Base-by-base conservation (phyloP, 805 yeast species). In the Teunomyces pallodes region DNA sequence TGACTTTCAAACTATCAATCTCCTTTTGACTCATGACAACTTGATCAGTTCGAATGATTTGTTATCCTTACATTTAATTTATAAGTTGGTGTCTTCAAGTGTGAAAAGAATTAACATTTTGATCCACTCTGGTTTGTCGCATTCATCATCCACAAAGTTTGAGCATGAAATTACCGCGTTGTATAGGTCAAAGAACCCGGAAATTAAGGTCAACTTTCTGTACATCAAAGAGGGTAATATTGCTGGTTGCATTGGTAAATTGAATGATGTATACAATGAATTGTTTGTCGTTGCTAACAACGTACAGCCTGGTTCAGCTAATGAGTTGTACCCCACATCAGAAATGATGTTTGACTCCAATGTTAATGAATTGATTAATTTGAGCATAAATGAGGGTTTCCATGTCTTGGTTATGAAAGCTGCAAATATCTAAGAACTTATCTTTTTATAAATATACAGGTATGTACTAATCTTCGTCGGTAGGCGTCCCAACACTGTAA, bases 11-110 rank as follows among this genome's bases (percentile, higher is more conserved):
- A 35, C 60, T 1, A 36, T 68, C 9, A 65, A 64, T 52, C 51
- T 69, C 13, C 54, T 71, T 10, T 52, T 70, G 41, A 61, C 55
- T 42, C 67, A 66, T 49, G 68, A 63, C 44, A 68, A 68, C 50
- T 49, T 64, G 9, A 54, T 70, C 45, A 66, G 70, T 49, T 49
- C 64, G 2, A 64, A 67, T 30, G 76, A 71, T 47, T 57, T 69
- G 38, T 61, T 70, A 36, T 58, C 69, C 1, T 50, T 71, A 9
- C 63, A 66, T 45, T 46, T 66, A 40, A 60, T 60, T 28, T 55
- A 54, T 35, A 61, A 57, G 41, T 52, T 69, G 40, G 47, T 55
- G 4, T 52, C 51, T 26, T 48, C 47, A 8, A 30, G 33, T 12
- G 43, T 55, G 6, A 16, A 49, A 0, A 33, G 41, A 9, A 50